Conservation (phyloP, 441 rosid species). For the Viola pubescens region DNA sequence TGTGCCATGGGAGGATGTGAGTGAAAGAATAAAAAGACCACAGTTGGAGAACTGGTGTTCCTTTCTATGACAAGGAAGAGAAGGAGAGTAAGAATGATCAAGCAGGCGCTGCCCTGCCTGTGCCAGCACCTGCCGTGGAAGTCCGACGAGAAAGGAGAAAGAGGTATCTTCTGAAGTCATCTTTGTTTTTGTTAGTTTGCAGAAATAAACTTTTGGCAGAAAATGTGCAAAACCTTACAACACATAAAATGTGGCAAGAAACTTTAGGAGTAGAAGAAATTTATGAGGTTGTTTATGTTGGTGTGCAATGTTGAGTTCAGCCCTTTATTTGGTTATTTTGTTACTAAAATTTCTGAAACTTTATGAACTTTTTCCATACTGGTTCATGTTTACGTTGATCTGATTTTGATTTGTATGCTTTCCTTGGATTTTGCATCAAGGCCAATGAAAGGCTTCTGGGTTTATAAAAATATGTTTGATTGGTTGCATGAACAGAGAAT, state of each 20-base stretch:
- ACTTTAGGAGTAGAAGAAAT: too few species aligned
- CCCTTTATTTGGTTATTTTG: neutral
- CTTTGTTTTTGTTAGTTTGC: too few species aligned
- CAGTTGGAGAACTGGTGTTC: neutral
- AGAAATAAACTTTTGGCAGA: too few species aligned
- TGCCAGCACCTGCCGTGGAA: neutral
- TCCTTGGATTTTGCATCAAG: conserved; percentile 15
- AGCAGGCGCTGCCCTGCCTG: too few species aligned
- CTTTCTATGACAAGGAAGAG: neutral
- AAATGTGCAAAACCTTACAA: too few species aligned
- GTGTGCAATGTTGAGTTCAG: too few species aligned
- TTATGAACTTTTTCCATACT: too few species aligned
- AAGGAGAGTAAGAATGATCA: neutral
- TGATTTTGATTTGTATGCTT: conserved; percentile 5
- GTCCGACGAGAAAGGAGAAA: neutral
- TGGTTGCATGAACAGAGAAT: conserved; percentile 8
- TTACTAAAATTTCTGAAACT: too few species aligned
- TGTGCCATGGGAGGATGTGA: conserved; percentile 7
- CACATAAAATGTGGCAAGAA: too few species aligned
- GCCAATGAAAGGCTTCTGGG: conserved; percentile 2
- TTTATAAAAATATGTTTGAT: conserved; percentile 10
- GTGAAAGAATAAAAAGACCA: neutral
- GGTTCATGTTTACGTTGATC: too few species aligned
- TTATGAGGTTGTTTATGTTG: too few species aligned
- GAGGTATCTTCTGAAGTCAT: neutral